Base-by-base conservation (phyloP, 1,284 basidiomycete species). In the Ustilago trichophora region DNA sequence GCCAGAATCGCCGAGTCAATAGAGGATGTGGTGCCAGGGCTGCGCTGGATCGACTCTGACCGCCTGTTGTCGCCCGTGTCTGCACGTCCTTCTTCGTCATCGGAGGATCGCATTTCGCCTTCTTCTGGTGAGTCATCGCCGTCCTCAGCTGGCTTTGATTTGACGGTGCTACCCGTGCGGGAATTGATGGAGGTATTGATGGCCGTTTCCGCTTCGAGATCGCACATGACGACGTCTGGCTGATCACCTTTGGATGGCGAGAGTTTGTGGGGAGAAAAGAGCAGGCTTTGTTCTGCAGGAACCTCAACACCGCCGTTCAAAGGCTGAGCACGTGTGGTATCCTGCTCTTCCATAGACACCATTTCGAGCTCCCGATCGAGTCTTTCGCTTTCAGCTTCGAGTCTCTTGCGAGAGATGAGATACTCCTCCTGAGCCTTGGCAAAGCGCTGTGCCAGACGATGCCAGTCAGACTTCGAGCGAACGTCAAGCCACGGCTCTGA, bases 401-500 rank as follows among this genome's bases (percentile, higher is more conserved):
- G 52, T 12, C 58, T 25, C 11, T 41, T 31, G 1, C 63, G 52
- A 6, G 33, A 41, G 5, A 18, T 27, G 12, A 48, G 24, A 26
- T 71, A 71, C n/a, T 71, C 68, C 35, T 66, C 50, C 13, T 59
- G 57, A 19, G 58, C 59, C 38, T 59, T 66, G 16, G 53, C 42
- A 38, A 71, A 71, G 13, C 68, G 53, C 38, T 66, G 48, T 3
- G 68, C 62, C 4, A 71, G 51, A 6, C 54, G 49, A 19, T 71
- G 58, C 68, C 68, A 71, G 38, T 71, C 68, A 3, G 63, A 16
- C 11, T 41, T 43, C 10, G 57, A 58, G 1, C 68, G 62, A 1
- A 71, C 62, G 33, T 71, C 63, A 7, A 71, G 42, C 68, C 68
- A 71, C 7, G 63, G 68, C 41, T 71, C 68, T 11, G 50, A 60